Evolutionary conservation across 306 rosid species (phyloP).

Genomic region (Cucumis melo): DNA sequence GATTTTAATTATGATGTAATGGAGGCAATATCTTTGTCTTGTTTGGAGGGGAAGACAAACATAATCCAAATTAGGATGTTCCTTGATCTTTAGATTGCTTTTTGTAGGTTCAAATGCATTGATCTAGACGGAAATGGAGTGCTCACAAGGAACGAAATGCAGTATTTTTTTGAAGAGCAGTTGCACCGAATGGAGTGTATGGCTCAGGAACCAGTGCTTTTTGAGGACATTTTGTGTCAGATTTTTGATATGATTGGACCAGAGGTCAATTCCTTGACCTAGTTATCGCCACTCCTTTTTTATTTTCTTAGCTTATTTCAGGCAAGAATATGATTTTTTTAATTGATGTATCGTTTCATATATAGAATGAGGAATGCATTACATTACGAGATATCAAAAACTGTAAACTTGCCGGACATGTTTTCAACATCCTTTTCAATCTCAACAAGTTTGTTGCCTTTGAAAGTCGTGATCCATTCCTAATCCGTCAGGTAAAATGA

Average conservation of each 20-base stretch:
- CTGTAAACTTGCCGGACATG: slow-evolving; percentile 81
- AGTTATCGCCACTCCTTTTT: background rate
- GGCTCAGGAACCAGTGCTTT: slow-evolving; percentile 98
- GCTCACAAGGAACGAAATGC: slow-evolving; percentile 78
- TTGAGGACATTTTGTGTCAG: slow-evolving; percentile 95
- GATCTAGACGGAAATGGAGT: slow-evolving; percentile 95
- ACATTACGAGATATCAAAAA: slow-evolving; percentile 75
- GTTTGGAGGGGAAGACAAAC: background rate
- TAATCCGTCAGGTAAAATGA: slow-evolving; percentile 81
- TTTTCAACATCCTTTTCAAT: slow-evolving; percentile 88
- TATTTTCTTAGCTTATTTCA: background rate
- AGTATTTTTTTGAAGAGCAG: slow-evolving; percentile 94
- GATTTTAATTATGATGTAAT: background rate
- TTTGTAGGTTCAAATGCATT: slow-evolving; percentile 83
- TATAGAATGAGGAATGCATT: slow-evolving; percentile 57
- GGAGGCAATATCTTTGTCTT: background rate
- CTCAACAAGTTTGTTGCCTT: slow-evolving; percentile 95
- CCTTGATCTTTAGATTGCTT: slow-evolving; percentile 1
- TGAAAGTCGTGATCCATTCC: slow-evolving; percentile 91
- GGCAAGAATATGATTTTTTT: background rate
- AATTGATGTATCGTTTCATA: background rate
- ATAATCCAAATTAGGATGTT: background rate
- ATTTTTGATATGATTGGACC: slow-evolving; percentile 90
- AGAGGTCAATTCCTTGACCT: slow-evolving; percentile 39
- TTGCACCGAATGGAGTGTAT: slow-evolving; percentile 95